A percentile compares a stretch with the other conserved stretches of the same genome.
These are phyloP conservation scores for Pseudogymnoascus sp. DNA, from an alignment of 2,329 filamentous ascomycete genomes.

Conservation along the genomic window DNA sequence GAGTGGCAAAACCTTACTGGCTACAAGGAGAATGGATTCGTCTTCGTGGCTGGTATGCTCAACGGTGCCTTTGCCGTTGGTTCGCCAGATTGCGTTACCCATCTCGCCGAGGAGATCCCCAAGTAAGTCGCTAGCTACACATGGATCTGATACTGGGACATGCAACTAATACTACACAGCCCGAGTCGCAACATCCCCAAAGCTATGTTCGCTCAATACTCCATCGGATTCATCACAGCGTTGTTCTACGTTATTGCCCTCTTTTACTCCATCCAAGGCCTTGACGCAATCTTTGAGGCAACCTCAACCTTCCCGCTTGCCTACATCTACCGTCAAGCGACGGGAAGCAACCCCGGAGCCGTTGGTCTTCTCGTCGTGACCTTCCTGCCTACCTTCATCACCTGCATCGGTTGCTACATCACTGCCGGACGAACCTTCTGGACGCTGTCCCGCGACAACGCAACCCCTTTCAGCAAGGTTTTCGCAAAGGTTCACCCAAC, in stretches of 20 bases:
- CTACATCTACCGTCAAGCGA: constrained; percentile 53
- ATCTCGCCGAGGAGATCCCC: constrained; percentile 54
- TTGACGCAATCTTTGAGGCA: constrained; percentile 41
- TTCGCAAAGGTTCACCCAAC: constrained; percentile 37
- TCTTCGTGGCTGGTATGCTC: constrained; percentile 48
- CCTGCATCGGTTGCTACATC: constrained; percentile 45
- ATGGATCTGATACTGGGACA: background rate
- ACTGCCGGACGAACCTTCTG: constrained; percentile 51
- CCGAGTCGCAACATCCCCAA: constrained; percentile 42
- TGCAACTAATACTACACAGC: background rate
- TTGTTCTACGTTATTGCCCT: constrained; percentile 42
- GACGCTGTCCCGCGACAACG: constrained; percentile 48
- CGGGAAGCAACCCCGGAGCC: constrained; percentile 39
- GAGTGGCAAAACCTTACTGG: constrained; percentile 35
- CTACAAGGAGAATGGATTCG: constrained; percentile 39
- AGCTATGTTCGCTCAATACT: constrained; percentile 39
- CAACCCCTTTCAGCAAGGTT: constrained; percentile 40
- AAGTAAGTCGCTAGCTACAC: background rate
- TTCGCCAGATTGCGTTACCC: constrained; percentile 52
- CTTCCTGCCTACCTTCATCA: constrained; percentile 40
- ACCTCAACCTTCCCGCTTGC: constrained; percentile 47
- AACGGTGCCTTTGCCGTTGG: constrained; percentile 61
- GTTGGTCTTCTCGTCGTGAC: constrained; percentile 42
- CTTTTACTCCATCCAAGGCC: constrained; percentile 46
- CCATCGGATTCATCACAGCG: constrained; percentile 39